Conservation (phyloP, 306 rosid genomes). For the Cicer bijugum region DNA sequence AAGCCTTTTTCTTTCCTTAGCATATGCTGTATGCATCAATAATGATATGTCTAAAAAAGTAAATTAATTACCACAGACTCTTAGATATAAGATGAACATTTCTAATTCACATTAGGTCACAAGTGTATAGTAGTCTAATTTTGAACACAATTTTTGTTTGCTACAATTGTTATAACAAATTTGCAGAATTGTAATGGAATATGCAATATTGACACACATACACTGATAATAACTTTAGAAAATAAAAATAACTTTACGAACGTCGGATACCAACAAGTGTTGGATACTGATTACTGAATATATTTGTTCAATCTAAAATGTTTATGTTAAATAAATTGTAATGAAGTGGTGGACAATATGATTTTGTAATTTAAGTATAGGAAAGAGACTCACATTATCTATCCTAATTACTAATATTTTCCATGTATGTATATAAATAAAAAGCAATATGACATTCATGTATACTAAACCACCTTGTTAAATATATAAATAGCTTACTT, state of each 20-base stretch:
- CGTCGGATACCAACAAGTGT: too few species aligned
- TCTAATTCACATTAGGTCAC: neutral
- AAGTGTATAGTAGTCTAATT: neutral
- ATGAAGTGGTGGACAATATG: too few species aligned
- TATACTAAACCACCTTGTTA: neutral
- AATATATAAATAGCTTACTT: conserved; percentile 51
- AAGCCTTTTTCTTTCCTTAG: neutral
- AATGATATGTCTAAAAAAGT: neutral
- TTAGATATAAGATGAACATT: neutral
- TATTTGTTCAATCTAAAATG: too few species aligned
- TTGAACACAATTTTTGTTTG: neutral
- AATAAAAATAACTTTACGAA: too few species aligned
- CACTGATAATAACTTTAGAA: too few species aligned
- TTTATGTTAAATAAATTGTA: too few species aligned
- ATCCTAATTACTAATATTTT: too few species aligned
- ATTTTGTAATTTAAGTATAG: too few species aligned
- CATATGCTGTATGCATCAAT: neutral
- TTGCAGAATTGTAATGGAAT: neutral
- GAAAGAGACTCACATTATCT: too few species aligned
- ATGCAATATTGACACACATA: too few species aligned
- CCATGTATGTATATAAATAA: too few species aligned
- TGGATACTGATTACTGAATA: too few species aligned
- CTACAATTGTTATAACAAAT: neutral
- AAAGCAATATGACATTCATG: neutral
- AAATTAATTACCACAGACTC: conserved; percentile 4